Evolutionary conservation across 2,329 filamentous ascomycete species (phyloP), one percentile per base, ranked within the genome.

Genomic region (Calonectria montana): DNA sequence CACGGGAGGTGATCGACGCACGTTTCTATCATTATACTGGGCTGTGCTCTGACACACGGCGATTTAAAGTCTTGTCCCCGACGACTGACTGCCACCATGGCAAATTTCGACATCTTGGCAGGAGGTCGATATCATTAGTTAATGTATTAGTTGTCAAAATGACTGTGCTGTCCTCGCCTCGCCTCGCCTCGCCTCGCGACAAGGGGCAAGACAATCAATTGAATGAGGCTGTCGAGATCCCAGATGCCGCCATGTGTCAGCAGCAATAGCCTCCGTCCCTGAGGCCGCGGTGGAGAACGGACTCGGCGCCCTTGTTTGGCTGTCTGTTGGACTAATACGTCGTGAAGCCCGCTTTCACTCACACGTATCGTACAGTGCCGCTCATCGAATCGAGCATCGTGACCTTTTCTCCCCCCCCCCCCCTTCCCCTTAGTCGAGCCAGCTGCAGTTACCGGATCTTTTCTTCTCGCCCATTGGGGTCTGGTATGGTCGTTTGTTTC

Each of bases 1-100:
- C 73, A 69, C 65, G 50, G 48, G 68, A 43, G 39, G 39, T 39
- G 76, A 78, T 78, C 74, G 75, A 71, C 76, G 37, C 57, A 16
- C n/a, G 64, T 74, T 73, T 74, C 70, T 67, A 62, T 67, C 29
- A 69, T 73, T 67, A 71, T 71, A 55, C 53, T 65, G 59, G 50
- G 62, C 55, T 59, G 43, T 64, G 45, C 50, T 65, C 53, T 59
- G 59, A 68, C 53, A 67, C 62, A 63, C 68, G 63, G 68, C 55
- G 45, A 55, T 45, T 67, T 45, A 63, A 37, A 47, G 68, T 62
- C 68, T 70, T 70, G 68, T 66, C 55, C 13, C 63, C 55, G 68
- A 63, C 64, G 63, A 70, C 63, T 63, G 25, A 63, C 47, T 63
- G 62, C 53, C 63, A 39, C 21, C 63, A 57, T 67, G 31, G 23